Base-by-base conservation (phyloP, 2,329 filamentous ascomycete species). In the Myriosclerotinia duriaeana region DNA sequence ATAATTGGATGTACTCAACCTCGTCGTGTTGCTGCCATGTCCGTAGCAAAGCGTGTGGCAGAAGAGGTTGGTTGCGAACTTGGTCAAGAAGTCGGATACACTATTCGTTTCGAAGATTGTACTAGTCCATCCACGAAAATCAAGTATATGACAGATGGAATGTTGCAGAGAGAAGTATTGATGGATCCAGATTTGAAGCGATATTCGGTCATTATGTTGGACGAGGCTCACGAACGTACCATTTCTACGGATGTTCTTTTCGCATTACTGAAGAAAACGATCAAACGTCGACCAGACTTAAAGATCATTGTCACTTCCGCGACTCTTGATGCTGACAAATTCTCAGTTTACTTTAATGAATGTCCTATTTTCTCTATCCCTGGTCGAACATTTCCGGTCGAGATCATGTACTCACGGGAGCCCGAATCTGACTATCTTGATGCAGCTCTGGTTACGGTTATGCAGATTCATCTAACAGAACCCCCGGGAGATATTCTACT, bases 111-210 rank as follows among this genome's bases (percentile, higher is more conserved):
- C 76, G 95, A 99, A 76, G 95, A 99, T 79, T 91, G 89, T 76
- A 97, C 94, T 0, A 91, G 89, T 70, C 87, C 92, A 2, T 85
- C 89, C 22, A 99, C 95, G 1, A 92, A 89, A 75, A 97, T 99
- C 81, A 99, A 99, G 81, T 99, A 99, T 80, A 97, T 99, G 94
- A 99, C 95, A 20, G 95, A 99, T 74, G 95, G 95, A 78, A 98
- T 98, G 91, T 85, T 99, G 77, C 89, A 97, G 79, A 87, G 95
- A 81, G 95, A 99, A 80, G 93, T 97, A 76, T 84, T 99, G 62
- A 85, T 97, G 72, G 95, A 99, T 76, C 91, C 93, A 0, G 90
- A 97, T 73, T 80, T 99, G 71, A 90, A 85, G 75, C 87, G 91
- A 71, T 99, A 99, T 76, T 96, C 93, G 0, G 92, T 95, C 68